A percentile compares a stretch with the other conserved stretches of the same genome.
Conservation (phyloP, 169 alveolate species). For the Eimeria necatrix region DNA sequence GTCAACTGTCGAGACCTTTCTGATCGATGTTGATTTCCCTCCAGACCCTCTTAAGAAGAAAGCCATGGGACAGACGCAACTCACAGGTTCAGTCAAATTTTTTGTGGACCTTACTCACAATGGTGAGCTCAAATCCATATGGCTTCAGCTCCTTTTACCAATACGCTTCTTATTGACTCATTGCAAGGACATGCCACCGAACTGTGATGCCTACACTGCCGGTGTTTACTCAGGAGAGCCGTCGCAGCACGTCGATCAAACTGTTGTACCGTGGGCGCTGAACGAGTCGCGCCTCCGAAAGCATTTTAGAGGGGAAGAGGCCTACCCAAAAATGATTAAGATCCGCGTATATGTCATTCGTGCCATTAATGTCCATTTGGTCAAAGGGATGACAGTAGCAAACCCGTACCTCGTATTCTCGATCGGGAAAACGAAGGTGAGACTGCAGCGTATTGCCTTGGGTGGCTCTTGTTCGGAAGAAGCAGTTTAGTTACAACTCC, state of each 20-base stretch:
- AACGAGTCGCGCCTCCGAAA: constrained; percentile 72
- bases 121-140: constrained; percentile 28
- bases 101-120: constrained; percentile 72
- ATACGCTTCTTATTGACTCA: too few relatives aligned
- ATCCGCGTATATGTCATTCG: constrained; percentile 89
- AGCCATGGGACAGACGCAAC: constrained; percentile 64
- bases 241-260: constrained; percentile 65
- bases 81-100: constrained; percentile 68
- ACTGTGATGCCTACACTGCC: not conserved
- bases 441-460: not conserved
- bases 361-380: constrained; percentile 84
- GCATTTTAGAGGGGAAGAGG: constrained; percentile 85
- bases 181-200: too few relatives aligned
- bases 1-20: constrained; percentile 62
- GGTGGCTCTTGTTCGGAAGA: too few relatives aligned
- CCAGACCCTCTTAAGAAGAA: constrained; percentile 70
- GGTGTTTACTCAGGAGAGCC: constrained; percentile 51
- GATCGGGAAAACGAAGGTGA: constrained; percentile 86
- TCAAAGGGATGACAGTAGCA: constrained; percentile 77
- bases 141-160: not conserved
- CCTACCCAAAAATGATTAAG: constrained; percentile 88
- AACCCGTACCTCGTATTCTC: constrained; percentile 87
- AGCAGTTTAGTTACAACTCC: not conserved
- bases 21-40: constrained; percentile 70
- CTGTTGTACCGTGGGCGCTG: constrained; percentile 67